Base-by-base conservation (phyloP, 2,329 filamentous ascomycete genomes). In the Ceratocystiopsis sp. region DNA sequence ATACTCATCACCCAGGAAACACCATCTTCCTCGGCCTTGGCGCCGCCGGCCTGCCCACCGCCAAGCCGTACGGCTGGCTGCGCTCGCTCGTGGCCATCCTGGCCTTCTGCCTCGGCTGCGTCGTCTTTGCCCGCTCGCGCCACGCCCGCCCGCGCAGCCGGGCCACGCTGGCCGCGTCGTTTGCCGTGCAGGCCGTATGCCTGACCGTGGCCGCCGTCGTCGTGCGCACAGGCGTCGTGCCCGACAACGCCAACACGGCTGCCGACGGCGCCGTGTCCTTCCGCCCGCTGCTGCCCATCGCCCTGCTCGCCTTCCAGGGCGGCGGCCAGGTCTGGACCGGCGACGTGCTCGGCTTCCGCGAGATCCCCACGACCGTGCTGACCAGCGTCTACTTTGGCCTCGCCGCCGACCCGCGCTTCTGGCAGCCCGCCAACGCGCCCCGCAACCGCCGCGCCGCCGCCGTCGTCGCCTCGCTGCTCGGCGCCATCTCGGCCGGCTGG, bases 1-100 rank as follows among this genome's bases (percentile, higher is more conserved):
- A n/a, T n/a, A n/a, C n/a, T n/a, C n/a, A n/a, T n/a, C n/a, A n/a
- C 15, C 12, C 40, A 75, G 71, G 79, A 45, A 89, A 89, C 59
- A 86, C 83, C 6, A 73, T 89, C 40, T 89, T 85, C 56, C 66
- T 86, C 14, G 83, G 81, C 10, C 69, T 87, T 3, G 83, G 83
- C 3, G 50, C 50, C 1, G 45, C 50, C 1, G 37, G 45, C n/a
- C 63, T 86, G n/a, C 67, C 74, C 10, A 70, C 73, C 0, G 52
- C 53, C 34, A 61, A 66, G 42, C 65, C 64, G 9, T 70, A 68
- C 16, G 69, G 78, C 41, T 84, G 78, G 77, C 69, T 80, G 54
- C 83, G 84, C 50, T 82, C 82, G 0, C 67, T 71, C n/a, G 70
- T 72, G 10, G 84, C 81, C 0, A 77, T 89, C 18, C 59, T 63